These are phyloP conservation scores for Smittium mucronatum DNA, from an alignment of 371 early-diverging fungal genomes.

Conservation along the genomic window DNA sequence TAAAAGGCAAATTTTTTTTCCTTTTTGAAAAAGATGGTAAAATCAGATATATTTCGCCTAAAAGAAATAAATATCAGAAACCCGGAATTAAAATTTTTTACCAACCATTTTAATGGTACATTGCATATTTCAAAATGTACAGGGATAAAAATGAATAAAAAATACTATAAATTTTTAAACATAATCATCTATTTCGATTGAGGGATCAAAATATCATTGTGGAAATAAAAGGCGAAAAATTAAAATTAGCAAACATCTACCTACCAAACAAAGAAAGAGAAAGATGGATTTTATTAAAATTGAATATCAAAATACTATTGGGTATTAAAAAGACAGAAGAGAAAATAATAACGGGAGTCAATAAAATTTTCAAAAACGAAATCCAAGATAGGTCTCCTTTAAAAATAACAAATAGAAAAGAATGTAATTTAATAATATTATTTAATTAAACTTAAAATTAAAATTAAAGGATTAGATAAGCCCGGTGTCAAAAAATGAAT, in stretches of 20 bases:
- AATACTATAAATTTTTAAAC: not conserved
- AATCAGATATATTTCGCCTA: not conserved
- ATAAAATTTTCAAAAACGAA: conserved; percentile 3
- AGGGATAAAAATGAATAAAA: not conserved
- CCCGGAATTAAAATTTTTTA: not conserved
- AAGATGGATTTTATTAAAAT: not conserved
- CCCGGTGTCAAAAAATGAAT: too few species aligned
- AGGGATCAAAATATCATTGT: not conserved
- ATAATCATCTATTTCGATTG: not conserved
- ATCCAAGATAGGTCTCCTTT: conserved; percentile 5
- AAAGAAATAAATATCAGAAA: conserved; percentile 6
- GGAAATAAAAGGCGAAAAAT: conserved; percentile 2
- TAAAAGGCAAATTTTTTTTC: not conserved
- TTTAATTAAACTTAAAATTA: not conserved
- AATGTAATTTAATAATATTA: not conserved
- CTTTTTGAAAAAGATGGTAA: not conserved
- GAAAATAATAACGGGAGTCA: conserved; percentile 5
- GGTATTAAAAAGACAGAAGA: not conserved
- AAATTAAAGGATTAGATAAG: too few species aligned
- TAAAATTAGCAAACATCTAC: conserved; percentile 2
- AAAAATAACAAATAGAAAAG: not conserved
- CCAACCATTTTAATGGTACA: not conserved
- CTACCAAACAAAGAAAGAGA: conserved; percentile 7
- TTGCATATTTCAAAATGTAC: not conserved
- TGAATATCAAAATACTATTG: not conserved